Base-by-base conservation (phyloP, 2,329 filamentous ascomycete species). In the Camillea tinctor region DNA sequence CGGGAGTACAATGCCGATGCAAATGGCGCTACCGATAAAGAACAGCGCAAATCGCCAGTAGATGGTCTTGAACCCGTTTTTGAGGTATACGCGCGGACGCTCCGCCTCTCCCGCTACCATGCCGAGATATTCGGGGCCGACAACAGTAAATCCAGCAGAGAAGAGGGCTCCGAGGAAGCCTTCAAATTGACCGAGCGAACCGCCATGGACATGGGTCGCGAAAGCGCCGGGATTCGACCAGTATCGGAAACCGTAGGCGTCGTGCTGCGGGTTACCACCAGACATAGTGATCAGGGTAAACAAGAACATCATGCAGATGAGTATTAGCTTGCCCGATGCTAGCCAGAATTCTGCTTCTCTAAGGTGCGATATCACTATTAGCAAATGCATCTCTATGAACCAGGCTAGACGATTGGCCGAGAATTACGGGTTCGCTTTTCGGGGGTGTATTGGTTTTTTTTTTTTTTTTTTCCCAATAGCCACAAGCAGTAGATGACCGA, bases 211-310 rank as follows among this genome's bases (percentile, higher is more conserved):
- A 61, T 84, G 79, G 64, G 87, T 81, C 17, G 81, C 82, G 67
- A 90, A 90, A 1, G 87, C 76, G 4, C 88, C 88, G 0, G 85
- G 85, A 2, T 80, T 67, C 13, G 79, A 81, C 88, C 88, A 90
- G 70, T 88, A 86, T 19, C 88, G 80, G 71, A 92, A 92, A 20
- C 89, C 89, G 68, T 87, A 91, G 1, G 85, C 79, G 67, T 90
- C 88, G 53, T 84, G 77, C 5, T 86, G 71, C 0, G 91, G 91
- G 66, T 93, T 93, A 26, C 89, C 91, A 40, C 90, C 91, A 7
- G 92, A 79, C 88, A 93, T 92, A 54, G 86, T 88, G 66, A 94
- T 81, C 70, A 94, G 90, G n/a, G 91, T 93, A 75, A 89, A 93
- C 69, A 81, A 76, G 72, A 92, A 88, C 56, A 91, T 78, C 13